Evolutionary conservation across 768 basidiomycete genomes (phyloP), one percentile per base, ranked within the genome.

Genomic region (Cyclocybe cylindracea): DNA sequence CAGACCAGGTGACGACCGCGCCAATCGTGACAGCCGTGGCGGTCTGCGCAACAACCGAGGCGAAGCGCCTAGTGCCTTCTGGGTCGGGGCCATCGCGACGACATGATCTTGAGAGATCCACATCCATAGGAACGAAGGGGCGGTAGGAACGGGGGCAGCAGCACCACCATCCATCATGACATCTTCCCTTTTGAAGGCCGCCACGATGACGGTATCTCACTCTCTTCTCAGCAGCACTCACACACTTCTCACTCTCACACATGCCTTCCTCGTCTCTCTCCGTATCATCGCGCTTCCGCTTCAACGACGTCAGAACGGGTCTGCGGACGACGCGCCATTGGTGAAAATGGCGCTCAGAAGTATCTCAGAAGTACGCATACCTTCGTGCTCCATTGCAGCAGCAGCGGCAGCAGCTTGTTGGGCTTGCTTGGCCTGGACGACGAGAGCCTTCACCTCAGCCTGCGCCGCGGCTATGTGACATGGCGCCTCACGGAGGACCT

Each of bases 1-100:
- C 86, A 13, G 84, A 80, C 88, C 88, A 90, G 2, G 87, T 78
- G 3, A 82, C 84, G 10, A 84, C 82, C 10, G 86, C 88, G 19
- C 88, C 88, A 38, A 90, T 66, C 1, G 80, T 78, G 32, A 85
- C 78, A 13, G 80, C 83, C 3, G 84, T 79, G 5, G 83, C 80
- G 5, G 87, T 88, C 41, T 82, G 82, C 36, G 73, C 77, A 34
- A 83, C 68, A 4, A 74, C 70, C 32, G 68, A 61, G n/a, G 69
- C 76, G 18, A 80, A 63, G 40, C 69, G 75, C 55, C 77, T 70
- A 1, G 72, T 85, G 78, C 60, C 84, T 85, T 34, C 60, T 64
- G 5, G 71, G 66, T 38, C 66, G 59, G 54, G 70, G 65, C 54
- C 57, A 63, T 73, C 62, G 52, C 13, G 18, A 34, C 16, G 51